A percentile compares a stretch with the other conserved stretches of the same genome.
These are phyloP conservation scores for Chrysanthemum lavandulifolium DNA, from an alignment of 129 eudicot genomes.

Conservation along the genomic window DNA sequence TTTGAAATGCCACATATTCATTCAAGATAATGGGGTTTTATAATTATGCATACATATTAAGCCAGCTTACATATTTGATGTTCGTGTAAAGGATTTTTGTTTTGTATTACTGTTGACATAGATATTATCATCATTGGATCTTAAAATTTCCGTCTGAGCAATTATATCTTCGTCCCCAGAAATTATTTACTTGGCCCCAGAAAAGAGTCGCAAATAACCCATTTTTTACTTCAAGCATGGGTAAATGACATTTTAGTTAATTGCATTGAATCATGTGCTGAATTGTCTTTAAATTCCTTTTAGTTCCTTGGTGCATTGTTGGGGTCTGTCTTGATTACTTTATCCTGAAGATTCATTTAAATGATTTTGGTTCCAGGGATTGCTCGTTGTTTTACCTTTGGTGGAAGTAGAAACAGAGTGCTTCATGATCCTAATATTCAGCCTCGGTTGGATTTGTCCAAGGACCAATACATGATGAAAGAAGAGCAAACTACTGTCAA, in stretches of 20 bases:
- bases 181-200: background rate
- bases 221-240: too few species aligned
- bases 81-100: background rate
- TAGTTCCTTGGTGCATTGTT: too few species aligned
- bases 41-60: background rate
- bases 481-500: constrained; percentile 88
- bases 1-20: background rate
- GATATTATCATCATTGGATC: too few species aligned
- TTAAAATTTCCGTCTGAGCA: too few species aligned
- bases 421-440: constrained; percentile 70
- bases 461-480: constrained; percentile 79
- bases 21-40: background rate
- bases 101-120: background rate
- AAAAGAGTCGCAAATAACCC: too few species aligned
- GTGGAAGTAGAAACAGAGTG: constrained; percentile 84
- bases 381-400: constrained; percentile 98
- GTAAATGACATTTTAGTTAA: too few species aligned
- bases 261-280: too few species aligned
- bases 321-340: too few species aligned
- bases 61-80: constrained; percentile 1
- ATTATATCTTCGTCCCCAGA: background rate
- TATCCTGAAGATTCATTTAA: too few species aligned
- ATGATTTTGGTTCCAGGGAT: constrained; percentile 46
- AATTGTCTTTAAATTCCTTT: too few species aligned
- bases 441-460: constrained; percentile 77